Percentiles rank a stretch among this genome's conserved stretches.
Evolutionary conservation across 129 eudicot genomes (phyloP).

Genomic region (Dittrichia graveolens): DNA sequence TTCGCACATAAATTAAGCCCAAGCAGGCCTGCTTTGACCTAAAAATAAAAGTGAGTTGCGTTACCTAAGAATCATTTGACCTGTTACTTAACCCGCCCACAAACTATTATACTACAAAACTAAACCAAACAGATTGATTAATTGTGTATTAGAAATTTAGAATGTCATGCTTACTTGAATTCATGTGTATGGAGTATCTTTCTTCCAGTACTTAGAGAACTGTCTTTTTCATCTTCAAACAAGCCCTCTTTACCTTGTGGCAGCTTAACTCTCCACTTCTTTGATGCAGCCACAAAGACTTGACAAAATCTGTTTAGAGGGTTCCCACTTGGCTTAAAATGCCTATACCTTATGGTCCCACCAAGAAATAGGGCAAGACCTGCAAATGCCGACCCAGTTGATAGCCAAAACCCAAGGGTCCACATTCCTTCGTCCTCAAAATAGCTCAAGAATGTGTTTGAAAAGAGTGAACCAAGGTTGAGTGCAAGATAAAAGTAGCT

Average conservation of each 20-base stretch:
- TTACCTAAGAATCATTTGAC: background rate
- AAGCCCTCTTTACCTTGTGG: conserved; percentile 50
- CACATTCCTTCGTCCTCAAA: conserved; percentile 89
- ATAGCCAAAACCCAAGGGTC: conserved; percentile 87
- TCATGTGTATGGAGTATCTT: conserved; percentile 84
- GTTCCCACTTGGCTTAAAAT: conserved; percentile 88
- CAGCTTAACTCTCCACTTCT: conserved; percentile 58
- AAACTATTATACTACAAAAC: background rate
- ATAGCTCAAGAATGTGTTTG: conserved; percentile 78
- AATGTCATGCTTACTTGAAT: conserved; percentile 63
- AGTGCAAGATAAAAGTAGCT: conserved; percentile 89
- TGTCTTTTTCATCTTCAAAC: conserved; percentile 51
- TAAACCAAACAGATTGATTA: background rate
- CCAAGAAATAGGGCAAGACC: conserved; percentile 71
- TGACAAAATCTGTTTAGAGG: conserved; percentile 83
- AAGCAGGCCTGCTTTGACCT: background rate
- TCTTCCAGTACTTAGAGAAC: conserved; percentile 43
- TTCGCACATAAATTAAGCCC: background rate
- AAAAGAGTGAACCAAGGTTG: conserved; percentile 86
- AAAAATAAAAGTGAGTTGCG: too few species aligned
- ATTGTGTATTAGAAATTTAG: background rate
- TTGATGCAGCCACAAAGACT: conserved; percentile 79
- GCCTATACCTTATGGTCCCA: conserved; percentile 78
- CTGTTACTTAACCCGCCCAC: background rate
- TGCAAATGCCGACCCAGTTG: conserved; percentile 69